phyloP scores from a whole-genome alignment of 805 yeast genomes.

The Ogataea parapolymorpha region DNA sequence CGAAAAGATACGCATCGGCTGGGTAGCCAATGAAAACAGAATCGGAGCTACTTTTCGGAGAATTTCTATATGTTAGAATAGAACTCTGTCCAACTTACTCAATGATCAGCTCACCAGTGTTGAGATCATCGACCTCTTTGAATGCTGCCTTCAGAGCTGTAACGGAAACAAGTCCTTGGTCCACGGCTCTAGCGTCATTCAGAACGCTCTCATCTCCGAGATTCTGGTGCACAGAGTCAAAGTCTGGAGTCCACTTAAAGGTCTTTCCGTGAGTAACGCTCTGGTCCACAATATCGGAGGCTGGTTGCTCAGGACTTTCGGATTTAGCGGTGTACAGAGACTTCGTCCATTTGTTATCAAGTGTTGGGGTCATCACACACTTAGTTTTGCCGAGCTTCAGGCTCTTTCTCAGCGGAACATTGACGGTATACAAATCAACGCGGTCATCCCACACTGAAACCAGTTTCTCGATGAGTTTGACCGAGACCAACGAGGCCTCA shows the following conservation, averaged over 20 bases:
- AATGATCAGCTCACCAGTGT: conserved; percentile 54
- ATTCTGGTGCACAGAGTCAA: conserved; percentile 58
- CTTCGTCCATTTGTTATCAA: conserved; percentile 72
- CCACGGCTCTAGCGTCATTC: conserved; percentile 69
- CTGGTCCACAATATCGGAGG: conserved; percentile 46
- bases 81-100: conserved; percentile 33
- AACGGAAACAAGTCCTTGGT: conserved; percentile 59
- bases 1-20: conserved; percentile 36
- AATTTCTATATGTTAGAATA: conserved; percentile 8
- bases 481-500: conserved; percentile 67
- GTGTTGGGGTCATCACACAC: conserved; percentile 70
- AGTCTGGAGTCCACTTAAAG: conserved; percentile 84
- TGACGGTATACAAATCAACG: conserved; percentile 76
- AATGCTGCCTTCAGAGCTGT: conserved; percentile 75
- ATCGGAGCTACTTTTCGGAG: conserved; percentile 4
- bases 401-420: conserved; percentile 67
- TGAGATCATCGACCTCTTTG: conserved; percentile 45
- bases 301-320: conserved; percentile 10
- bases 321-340: conserved; percentile 21
- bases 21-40: conserved; percentile 7
- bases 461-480: conserved; percentile 59
- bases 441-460: conserved; percentile 52
- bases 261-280: conserved; percentile 40
- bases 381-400: conserved; percentile 56
- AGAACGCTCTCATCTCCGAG: conserved; percentile 42